A percentile compares a stretch with the other conserved stretches of the same genome.
Evolutionary conservation across 257 asterid species (phyloP).

Genomic region (Jasminum sambac): DNA sequence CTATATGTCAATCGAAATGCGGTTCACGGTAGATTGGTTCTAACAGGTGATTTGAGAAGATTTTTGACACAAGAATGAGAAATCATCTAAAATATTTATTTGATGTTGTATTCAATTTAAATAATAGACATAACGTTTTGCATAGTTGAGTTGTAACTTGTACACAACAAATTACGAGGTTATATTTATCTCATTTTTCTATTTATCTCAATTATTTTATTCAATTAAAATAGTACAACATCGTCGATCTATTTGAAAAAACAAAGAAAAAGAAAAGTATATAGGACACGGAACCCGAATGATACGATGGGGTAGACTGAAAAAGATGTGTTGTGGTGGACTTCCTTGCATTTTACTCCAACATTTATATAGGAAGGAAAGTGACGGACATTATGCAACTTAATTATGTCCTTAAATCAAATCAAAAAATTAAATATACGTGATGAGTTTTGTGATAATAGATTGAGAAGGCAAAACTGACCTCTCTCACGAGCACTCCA

Average conservation of each 20-base stretch:
- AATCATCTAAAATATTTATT: no score
- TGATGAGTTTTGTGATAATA: conserved; percentile 12
- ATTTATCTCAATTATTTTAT: no score
- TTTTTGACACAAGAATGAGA: no score
- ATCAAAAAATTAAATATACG: background rate
- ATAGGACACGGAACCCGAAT: background rate
- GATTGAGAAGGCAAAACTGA: conserved; percentile 20
- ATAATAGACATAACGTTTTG: no score
- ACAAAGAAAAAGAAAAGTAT: background rate
- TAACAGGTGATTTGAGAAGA: no score
- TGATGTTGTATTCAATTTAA: no score
- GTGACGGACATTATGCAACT: conserved; percentile 22
- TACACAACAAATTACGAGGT: no score
- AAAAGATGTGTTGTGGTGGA: background rate
- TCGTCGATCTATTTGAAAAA: background rate
- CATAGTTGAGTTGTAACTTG: no score
- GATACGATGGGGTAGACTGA: background rate
- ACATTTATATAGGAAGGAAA: background rate
- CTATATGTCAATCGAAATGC: no score
- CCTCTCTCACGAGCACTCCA: conserved; percentile 32
- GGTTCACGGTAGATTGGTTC: no score
- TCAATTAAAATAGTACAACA: background rate
- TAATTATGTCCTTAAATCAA: conserved; percentile 25
- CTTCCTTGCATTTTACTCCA: conserved; percentile 44
- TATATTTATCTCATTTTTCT: no score